These are phyloP conservation scores for Monilinia fructicola DNA, from an alignment of 2,329 filamentous ascomycete genomes.

Conservation along the genomic window DNA sequence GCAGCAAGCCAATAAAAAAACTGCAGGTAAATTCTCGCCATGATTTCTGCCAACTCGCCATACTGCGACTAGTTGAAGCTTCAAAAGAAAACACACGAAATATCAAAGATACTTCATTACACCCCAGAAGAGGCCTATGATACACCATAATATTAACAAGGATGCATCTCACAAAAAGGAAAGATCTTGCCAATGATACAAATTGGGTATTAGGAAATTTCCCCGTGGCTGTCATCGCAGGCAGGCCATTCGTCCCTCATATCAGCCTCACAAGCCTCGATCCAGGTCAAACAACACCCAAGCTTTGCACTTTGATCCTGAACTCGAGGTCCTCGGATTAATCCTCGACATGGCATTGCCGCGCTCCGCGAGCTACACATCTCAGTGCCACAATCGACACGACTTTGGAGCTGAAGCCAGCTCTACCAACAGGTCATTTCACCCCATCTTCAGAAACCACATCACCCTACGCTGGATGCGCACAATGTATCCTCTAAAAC, in stretches of 20 bases:
- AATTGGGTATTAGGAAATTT: neutral
- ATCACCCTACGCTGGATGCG: conserved; percentile 22
- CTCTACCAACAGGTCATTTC: conserved; percentile 34
- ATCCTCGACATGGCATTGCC: conserved; percentile 10
- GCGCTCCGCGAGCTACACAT: conserved; percentile 21
- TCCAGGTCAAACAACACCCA: neutral
- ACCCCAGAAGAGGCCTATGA: too few relatives aligned
- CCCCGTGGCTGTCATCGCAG: neutral
- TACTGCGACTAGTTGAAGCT: too few relatives aligned
- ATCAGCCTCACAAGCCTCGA: neutral
- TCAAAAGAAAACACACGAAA: too few relatives aligned
- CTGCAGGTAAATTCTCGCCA: too few relatives aligned
- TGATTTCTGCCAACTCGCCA: too few relatives aligned
- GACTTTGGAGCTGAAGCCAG: conserved; percentile 26
- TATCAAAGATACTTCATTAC: too few relatives aligned
- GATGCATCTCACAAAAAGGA: neutral
- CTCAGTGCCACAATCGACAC: conserved; percentile 30
- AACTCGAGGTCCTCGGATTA: neutral
- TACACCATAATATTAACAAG: too few relatives aligned
- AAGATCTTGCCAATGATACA: neutral
- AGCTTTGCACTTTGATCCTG: neutral
- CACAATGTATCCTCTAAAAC: conserved; percentile 25
- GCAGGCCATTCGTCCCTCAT: neutral
- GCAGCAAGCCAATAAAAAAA: too few relatives aligned
- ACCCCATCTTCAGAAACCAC: conserved; percentile 35